Percentiles rank a stretch among this genome's conserved stretches.
These are phyloP conservation scores for Cicer chorassanicum DNA, from an alignment of 306 rosid genomes.

Conservation along the genomic window DNA sequence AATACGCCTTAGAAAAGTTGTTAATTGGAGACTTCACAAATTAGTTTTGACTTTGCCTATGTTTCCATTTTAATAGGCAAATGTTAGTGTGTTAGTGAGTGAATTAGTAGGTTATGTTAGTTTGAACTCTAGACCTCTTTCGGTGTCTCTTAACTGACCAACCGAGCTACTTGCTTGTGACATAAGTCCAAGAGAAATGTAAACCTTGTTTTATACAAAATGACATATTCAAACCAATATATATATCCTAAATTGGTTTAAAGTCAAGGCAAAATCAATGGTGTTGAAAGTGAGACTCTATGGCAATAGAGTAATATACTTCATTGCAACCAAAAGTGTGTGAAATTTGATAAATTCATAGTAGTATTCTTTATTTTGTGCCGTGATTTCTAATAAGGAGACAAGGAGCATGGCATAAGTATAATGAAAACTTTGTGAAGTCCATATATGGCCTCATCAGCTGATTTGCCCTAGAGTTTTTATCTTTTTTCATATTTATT, in stretches of 20 bases:
- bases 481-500: constrained; percentile 3
- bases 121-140: too few relatives aligned
- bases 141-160: too few relatives aligned
- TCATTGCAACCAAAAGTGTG: constrained; percentile 9
- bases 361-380: not conserved
- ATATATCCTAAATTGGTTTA: constrained; percentile 31
- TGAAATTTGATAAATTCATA: constrained; percentile 23
- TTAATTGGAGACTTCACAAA: constrained; percentile 24
- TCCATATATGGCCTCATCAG: constrained; percentile 24
- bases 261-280: not conserved
- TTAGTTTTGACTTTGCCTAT: constrained; percentile 1
- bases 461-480: constrained; percentile 29
- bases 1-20: constrained; percentile 10
- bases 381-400: not conserved
- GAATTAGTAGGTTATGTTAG: too few relatives aligned
- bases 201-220: constrained; percentile 35
- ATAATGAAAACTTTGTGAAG: constrained; percentile 16
- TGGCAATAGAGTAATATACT: not conserved
- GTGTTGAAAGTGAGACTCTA: not conserved
- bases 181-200: not conserved
- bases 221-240: constrained; percentile 18
- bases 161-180: too few relatives aligned
- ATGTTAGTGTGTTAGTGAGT: too few relatives aligned
- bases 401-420: constrained; percentile 16
- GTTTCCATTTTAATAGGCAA: constrained; percentile 1